Evolutionary conservation across 2,329 filamentous ascomycete species (phyloP), one percentile per base, ranked within the genome.

Genomic region (Aureobasidium sp.): DNA sequence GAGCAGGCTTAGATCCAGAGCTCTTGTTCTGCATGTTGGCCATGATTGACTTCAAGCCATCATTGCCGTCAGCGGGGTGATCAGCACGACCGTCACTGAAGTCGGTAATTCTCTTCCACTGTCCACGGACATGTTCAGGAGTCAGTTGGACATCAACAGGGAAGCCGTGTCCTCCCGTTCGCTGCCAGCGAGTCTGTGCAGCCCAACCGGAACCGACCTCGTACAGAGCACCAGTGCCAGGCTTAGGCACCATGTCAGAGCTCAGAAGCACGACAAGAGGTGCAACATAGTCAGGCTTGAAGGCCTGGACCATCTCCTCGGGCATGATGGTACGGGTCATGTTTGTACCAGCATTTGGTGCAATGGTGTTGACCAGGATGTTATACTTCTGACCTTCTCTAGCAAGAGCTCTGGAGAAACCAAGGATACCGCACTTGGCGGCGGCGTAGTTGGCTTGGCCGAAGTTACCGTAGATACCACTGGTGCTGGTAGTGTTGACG

Each of bases 251-350:
- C 78, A 90, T 90, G 79, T 99, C 94, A 15, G 85, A 87, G 74
- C 86, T 90, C 62, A 99, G 88, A 47, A 92, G 86, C 61, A 93
- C 86, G 57, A 99, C 92, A 41, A 97, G 79, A 64, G 94, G 94
- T 59, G 94, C 94, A 75, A 99, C 92, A 77, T 96, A 97, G 73
- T 97, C 93, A 63, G 94, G 94, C 86, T 97, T 99, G 83, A 99
- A 96, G 49, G 94, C 93, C 80, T 97, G 92, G 21, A 99, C 92
- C 79, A 97, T 86, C 80, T 99, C 94, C 77, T 96, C 91, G 34
- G 94, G 94, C 81, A 99, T 84, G 74, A 99, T 90, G 55, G 90
- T 93, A 68, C 87, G 85, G 61, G 94, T 99, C 90, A 99, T 94
- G 73, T 88, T 86, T 48, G 94, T 99, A 69, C 94, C 94, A 42